Conservation (phyloP, 2,329 filamentous ascomycete species). For the Calcarisporium arbuscula region DNA sequence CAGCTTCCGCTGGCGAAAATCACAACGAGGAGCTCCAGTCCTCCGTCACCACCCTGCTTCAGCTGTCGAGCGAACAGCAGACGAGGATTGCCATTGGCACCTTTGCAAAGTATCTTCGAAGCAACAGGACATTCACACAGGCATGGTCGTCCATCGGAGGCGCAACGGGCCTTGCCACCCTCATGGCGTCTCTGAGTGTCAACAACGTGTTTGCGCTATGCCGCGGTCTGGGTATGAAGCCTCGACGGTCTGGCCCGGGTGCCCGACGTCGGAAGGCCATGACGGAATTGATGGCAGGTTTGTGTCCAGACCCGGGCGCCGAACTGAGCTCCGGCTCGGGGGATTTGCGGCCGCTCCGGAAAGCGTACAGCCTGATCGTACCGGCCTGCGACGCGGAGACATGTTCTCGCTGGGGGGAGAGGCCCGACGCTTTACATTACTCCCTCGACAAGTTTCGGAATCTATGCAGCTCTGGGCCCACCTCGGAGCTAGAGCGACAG, state of each 20-base stretch:
- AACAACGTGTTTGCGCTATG: background rate
- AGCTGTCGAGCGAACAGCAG: too few relatives aligned
- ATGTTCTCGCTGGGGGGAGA: too few relatives aligned
- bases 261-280: background rate
- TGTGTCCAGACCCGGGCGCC: background rate
- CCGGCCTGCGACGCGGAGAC: constrained; percentile 3
- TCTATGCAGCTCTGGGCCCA: too few relatives aligned
- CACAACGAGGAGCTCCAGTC: too few relatives aligned
- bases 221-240: background rate
- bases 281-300: constrained; percentile 3
- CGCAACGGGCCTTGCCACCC: constrained; percentile 1
- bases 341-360: constrained; percentile 3
- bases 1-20: too few relatives aligned
- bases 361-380: constrained; percentile 1
- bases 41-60: too few relatives aligned
- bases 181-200: constrained; percentile 3
- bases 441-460: too few relatives aligned
- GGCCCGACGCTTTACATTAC: too few relatives aligned
- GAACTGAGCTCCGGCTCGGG: background rate
- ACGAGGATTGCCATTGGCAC: background rate
- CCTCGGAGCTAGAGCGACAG: too few relatives aligned
- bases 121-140: constrained; percentile 3
- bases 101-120: background rate
- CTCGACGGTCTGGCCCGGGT: background rate
- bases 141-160: constrained; percentile 3